Base-by-base conservation (phyloP, 352 stramenopile genomes). In the Globisporangium heterothallicum region DNA sequence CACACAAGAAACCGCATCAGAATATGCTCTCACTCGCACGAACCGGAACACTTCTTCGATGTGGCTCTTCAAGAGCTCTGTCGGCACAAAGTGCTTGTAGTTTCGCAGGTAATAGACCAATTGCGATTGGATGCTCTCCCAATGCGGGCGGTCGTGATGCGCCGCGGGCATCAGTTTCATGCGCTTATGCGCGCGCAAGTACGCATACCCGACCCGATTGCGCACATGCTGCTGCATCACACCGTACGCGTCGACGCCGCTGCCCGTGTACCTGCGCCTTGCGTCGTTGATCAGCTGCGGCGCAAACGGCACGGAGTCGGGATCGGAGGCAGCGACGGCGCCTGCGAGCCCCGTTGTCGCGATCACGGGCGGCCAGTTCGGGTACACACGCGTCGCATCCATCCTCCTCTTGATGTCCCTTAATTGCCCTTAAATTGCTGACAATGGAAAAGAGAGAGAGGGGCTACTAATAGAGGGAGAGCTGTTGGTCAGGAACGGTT, bases 311-410 rank as follows among this genome's bases (percentile, higher is more conserved):
- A 90, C 61, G 5, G 62, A 36, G 45, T 88, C 77, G 0, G 79
- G 79, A 22, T 69, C 63, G 8, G 42, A 49, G 21, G 61, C 58
- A 18, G 70, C 71, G 54, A 88, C 41, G 8, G 70, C 46, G n/a
- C 74, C 75, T 6, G 64, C 61, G n/a, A 88, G 60, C 18, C 79
- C 79, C 36, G 59, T 68, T 30, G 63, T 59, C 13, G 72, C 63
- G 34, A 88, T 58, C 56, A 74, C 66, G 2, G 77, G 73, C 56
- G 66, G 61, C 53, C 63, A 70, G 38, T 86, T 77, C 48, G 79
- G 66, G 53, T 85, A 87, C 42, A 74, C 59, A 13, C 49, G 29
- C 25, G 70, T 78, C 14, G 74, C 77, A 32, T 91, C 71, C 79
- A 91, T 88, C n/a, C n/a, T n/a, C n/a, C n/a, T n/a, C n/a, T n/a